Conservation (phyloP, 2,329 filamentous ascomycete species). For the Rutstroemia sydowiana region DNA sequence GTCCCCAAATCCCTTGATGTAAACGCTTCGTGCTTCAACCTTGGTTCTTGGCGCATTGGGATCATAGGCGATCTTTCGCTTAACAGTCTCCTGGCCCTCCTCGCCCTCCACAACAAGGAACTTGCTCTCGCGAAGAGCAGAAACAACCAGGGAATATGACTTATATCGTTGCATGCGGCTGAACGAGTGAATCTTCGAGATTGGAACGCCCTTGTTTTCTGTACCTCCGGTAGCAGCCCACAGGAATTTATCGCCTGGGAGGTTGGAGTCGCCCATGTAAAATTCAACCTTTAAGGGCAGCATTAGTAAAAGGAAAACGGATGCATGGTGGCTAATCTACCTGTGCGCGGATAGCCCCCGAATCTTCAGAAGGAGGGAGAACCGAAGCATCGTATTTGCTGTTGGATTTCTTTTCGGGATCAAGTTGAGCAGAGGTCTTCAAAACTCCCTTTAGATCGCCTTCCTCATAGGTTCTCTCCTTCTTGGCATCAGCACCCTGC, state of each 20-base stretch:
- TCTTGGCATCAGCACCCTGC: slow-evolving; percentile 2
- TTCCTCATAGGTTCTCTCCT: slow-evolving; percentile 16
- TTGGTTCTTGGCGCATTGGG: slow-evolving; percentile 52
- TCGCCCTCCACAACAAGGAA: slow-evolving; percentile 67
- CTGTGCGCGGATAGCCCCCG: slow-evolving; percentile 59
- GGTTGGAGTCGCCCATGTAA: slow-evolving; percentile 89
- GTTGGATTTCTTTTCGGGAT: slow-evolving; percentile 33
- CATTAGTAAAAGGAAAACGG: slow-evolving; percentile 5
- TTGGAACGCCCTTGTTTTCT: slow-evolving; percentile 72
- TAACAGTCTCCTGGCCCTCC: slow-evolving; percentile 62
- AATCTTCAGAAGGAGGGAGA: slow-evolving; percentile 51
- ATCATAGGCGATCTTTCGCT: slow-evolving; percentile 67
- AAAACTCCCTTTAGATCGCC: slow-evolving; percentile 21
- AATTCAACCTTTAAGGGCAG: slow-evolving; percentile 66
- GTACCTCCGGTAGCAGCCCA: slow-evolving; percentile 69
- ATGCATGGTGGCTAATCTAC: slow-evolving; percentile 31
- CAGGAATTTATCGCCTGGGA: slow-evolving; percentile 82
- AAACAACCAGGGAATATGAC: slow-evolving; percentile 75
- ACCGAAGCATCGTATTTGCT: slow-evolving; percentile 50
- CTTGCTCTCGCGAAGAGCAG: slow-evolving; percentile 71
- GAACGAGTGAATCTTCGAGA: slow-evolving; percentile 76
- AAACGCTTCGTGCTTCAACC: slow-evolving; percentile 68
- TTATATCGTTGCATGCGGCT: slow-evolving; percentile 96
- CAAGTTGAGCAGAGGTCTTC: slow-evolving; percentile 22
- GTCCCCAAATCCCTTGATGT: slow-evolving; percentile 88